Percentiles rank a stretch among this genome's conserved stretches.
Evolutionary conservation across 2,329 filamentous ascomycete species (phyloP).

Genomic region (Ampelomyces quisqualis): DNA sequence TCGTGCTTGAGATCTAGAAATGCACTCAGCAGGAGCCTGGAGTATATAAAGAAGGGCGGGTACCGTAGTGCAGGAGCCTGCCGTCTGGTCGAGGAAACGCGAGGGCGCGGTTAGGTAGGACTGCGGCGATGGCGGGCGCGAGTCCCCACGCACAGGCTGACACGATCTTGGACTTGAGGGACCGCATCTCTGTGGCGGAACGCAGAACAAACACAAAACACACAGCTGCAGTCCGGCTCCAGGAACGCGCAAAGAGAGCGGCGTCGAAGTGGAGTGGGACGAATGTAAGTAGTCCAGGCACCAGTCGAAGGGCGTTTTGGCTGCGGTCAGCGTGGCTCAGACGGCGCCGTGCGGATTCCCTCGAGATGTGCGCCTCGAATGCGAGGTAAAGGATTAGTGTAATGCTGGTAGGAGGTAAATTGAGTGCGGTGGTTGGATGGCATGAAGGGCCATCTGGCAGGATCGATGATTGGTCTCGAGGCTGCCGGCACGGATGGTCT

Average conservation of each 20-base stretch:
- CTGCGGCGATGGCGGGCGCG: conserved; percentile 33
- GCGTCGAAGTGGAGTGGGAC: conserved; percentile 18
- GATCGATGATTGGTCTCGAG: neutral
- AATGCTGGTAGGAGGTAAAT: too few relatives aligned
- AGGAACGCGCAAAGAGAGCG: conserved; percentile 20
- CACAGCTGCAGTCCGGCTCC: conserved; percentile 1
- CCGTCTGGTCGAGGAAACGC: conserved; percentile 20
- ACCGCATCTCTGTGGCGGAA: conserved; percentile 28
- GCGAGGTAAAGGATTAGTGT: too few relatives aligned
- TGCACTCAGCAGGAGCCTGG: conserved; percentile 40
- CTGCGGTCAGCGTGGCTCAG: conserved; percentile 33
- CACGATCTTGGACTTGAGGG: conserved; percentile 36
- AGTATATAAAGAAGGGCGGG: conserved; percentile 24
- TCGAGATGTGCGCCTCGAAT: too few relatives aligned
- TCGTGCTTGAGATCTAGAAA: conserved; percentile 34
- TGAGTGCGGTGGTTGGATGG: too few relatives aligned
- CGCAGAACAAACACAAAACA: conserved; percentile 8
- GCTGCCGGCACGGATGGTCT: too few relatives aligned
- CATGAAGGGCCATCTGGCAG: conserved; percentile 19
- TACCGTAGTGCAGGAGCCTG: conserved; percentile 35
- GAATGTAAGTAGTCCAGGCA: conserved; percentile 39
- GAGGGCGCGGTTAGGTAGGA: conserved; percentile 18
- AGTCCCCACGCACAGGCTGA: conserved; percentile 30
- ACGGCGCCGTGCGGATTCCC: conserved; percentile 14
- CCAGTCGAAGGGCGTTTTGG: conserved; percentile 26